phyloP scores from a whole-genome alignment of 331 rosid genomes.

The Spiraea crenata region DNA sequence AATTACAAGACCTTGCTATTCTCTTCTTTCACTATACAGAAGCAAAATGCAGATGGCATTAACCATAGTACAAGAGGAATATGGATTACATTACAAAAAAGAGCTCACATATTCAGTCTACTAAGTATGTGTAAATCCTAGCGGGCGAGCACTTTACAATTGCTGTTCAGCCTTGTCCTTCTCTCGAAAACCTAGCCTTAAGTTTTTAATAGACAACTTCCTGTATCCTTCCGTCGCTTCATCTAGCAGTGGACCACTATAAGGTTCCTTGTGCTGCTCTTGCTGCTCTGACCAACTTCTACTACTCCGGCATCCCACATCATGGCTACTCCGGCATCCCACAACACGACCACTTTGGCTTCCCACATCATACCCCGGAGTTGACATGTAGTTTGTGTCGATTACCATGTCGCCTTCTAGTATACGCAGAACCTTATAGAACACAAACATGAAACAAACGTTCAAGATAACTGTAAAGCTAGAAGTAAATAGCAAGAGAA shows the following conservation, averaged over 20 bases:
- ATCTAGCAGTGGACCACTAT: slow-evolving; percentile 50
- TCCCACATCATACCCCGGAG: slow-evolving; percentile 73
- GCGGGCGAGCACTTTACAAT: slow-evolving; percentile 29
- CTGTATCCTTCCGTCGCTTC: slow-evolving; percentile 61
- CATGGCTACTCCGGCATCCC: slow-evolving; percentile 75
- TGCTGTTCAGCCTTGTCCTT: slow-evolving; percentile 52
- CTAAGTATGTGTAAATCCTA: slow-evolving; percentile 19
- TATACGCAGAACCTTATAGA: slow-evolving; percentile 73
- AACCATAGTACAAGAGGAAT: slow-evolving; percentile 21
- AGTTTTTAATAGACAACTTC: slow-evolving; percentile 60
- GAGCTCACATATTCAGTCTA: slow-evolving; percentile 32
- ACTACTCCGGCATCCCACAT: slow-evolving; percentile 75
- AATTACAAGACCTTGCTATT: slow-evolving; percentile 36
- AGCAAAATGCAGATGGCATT: slow-evolving; percentile 38
- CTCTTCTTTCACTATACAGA: slow-evolving; percentile 59
- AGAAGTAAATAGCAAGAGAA: neutral
- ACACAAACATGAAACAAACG: neutral
- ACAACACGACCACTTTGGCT: slow-evolving; percentile 71
- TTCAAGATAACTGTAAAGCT: neutral
- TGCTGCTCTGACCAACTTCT: slow-evolving; percentile 53
- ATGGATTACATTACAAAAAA: slow-evolving; percentile 27
- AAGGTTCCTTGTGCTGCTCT: slow-evolving; percentile 44
- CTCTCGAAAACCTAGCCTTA: slow-evolving; percentile 55
- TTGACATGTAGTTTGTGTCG: slow-evolving; percentile 67
- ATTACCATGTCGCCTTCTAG: slow-evolving; percentile 89